phyloP scores from a whole-genome alignment of 441 rosid genomes.

The Geranium incanum region DNA sequence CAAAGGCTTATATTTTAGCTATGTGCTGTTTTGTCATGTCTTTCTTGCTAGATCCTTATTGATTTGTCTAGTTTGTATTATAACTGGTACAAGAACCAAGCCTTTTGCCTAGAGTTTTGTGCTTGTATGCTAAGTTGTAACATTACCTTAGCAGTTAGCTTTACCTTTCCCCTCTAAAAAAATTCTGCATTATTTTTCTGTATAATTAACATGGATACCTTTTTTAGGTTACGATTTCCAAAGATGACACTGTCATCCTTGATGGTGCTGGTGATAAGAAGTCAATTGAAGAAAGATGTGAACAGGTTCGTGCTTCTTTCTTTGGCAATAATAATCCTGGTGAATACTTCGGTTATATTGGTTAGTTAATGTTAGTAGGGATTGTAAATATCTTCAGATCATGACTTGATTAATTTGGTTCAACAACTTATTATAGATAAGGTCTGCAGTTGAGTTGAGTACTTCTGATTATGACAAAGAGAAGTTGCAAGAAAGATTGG shows the following conservation, averaged over 20 bases:
- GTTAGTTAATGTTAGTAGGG: neutral
- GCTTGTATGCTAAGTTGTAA: too few species aligned
- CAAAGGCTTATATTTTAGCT: constrained; percentile 65
- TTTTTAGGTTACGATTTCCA: constrained; percentile 57
- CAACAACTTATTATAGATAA: constrained; percentile 36
- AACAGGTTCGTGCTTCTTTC: constrained; percentile 51
- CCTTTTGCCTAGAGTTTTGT: too few species aligned
- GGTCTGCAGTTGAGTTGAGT: constrained; percentile 59
- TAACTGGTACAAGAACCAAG: too few species aligned
- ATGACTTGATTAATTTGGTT: too few species aligned
- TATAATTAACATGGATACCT: neutral
- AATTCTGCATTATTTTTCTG: too few species aligned
- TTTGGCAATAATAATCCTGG: too few species aligned
- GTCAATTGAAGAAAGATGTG: constrained; percentile 84
- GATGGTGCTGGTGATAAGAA: constrained; percentile 87
- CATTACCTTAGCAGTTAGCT: too few species aligned
- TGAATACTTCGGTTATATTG: too few species aligned
- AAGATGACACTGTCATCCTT: constrained; percentile 70
- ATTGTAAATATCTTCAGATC: neutral
- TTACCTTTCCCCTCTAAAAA: too few species aligned
- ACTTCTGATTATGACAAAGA: constrained; percentile 70
- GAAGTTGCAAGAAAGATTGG: constrained; percentile 80
- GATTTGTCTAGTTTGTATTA: too few species aligned
- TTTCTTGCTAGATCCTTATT: constrained; percentile 33
- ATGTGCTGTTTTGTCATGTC: constrained; percentile 55